Evolutionary conservation across 148 eudicot species (phyloP), one percentile per base, ranked within the genome.

Genomic region (Nepenthes mirabilis): DNA sequence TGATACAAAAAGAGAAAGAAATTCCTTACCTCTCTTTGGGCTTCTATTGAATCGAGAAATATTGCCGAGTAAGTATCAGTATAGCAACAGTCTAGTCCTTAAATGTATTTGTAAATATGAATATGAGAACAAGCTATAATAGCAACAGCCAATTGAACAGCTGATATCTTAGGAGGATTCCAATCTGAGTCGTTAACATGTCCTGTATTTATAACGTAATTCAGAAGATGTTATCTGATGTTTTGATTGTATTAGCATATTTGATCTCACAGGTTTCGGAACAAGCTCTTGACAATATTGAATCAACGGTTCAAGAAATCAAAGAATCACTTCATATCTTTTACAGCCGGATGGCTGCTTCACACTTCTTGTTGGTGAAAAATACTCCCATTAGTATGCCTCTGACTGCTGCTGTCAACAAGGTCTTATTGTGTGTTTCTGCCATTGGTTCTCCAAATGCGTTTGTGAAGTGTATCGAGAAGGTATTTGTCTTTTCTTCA

Each of bases 381-480:
- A 65, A 79, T 68, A 55, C 34, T 34, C 71, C 72, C 55, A 58
- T 64, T 58, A 67, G 66, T 66, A 34, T 86, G 35, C 76, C 86
- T 47, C 66, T 89, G 74, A 70, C 62, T 35, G 79, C 74, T 57
- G 70, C 77, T 33, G 55, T 64, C 43, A 50, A 70, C 53, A 71
- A 11, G 66, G 65, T 69, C 33, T 48, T 93, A n/a, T 75, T 93
- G 34, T 93, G 97, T 60, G 75, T 86, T 63, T 89, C 89, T 74
- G 99, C 87, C 32, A 84, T 93, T 63, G 99, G 95, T 50, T 89
- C 65, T 71, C 83, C 99, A 34, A 70, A 75, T 70, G 79, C 83
- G 34, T 93, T 93, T 62, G 74, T 82, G 73, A 76, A 75, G 77
- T 73, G 80, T 43, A 67, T 89, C 67, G 67, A 69, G 76, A 79